These are phyloP conservation scores for Capniomyces stellatus DNA, from an alignment of 371 early-diverging fungal genomes.

Conservation along the genomic window DNA sequence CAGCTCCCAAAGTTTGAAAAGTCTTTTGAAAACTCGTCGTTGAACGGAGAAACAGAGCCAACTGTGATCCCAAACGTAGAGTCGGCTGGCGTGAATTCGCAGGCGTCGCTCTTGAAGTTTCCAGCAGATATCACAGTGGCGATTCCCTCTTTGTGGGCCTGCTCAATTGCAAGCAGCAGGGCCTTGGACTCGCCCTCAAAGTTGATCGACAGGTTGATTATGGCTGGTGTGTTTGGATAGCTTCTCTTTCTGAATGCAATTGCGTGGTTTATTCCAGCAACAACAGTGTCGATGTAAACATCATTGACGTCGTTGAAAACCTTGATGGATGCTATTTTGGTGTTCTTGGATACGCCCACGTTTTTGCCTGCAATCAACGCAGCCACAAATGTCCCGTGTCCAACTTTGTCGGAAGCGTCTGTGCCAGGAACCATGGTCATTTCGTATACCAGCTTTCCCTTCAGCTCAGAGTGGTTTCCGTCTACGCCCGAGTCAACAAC, in stretches of 20 bases:
- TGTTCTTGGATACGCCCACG: slow-evolving; percentile 44
- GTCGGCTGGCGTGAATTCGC: neutral
- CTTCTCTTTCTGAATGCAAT: neutral
- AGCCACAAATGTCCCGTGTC: slow-evolving; percentile 44
- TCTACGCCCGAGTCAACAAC: slow-evolving; percentile 1
- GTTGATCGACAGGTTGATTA: neutral
- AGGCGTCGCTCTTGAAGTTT: neutral
- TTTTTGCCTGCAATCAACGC: slow-evolving; percentile 33
- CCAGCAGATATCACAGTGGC: neutral
- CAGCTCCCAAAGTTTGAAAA: slow-evolving; percentile 3
- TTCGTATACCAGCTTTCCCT: neutral
- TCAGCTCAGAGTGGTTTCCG: neutral
- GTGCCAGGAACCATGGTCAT: neutral
- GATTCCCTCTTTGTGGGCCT: neutral
- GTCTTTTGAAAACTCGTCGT: neutral
- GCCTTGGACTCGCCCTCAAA: neutral
- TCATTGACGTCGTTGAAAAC: slow-evolving; percentile 27
- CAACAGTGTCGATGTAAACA: slow-evolving; percentile 19
- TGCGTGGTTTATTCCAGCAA: slow-evolving; percentile 20
- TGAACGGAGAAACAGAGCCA: neutral
- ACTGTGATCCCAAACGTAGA: neutral
- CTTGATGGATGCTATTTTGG: slow-evolving; percentile 35
- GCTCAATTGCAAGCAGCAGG: neutral
- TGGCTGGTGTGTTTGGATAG: neutral
- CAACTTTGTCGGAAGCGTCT: neutral